Base-by-base conservation (phyloP, 73 alveolate genomes). In the Strombidium stylifer region DNA sequence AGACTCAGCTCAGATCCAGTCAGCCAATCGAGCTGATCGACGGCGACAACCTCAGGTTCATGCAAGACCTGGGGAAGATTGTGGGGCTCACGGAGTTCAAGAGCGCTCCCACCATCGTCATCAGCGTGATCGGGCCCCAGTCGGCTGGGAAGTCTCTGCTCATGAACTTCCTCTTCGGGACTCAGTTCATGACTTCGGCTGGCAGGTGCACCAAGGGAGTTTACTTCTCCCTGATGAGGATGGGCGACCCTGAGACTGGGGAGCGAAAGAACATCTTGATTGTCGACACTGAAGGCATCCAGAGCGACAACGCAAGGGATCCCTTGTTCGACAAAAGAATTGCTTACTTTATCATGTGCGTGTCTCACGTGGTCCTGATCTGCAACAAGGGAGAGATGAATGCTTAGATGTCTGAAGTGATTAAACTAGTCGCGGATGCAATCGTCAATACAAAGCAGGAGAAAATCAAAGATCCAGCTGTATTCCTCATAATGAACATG, bases 141-240 rank as follows among this genome's bases (percentile, higher is more conserved):
- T 69, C 84, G 44, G 40, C 77, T 15, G 89, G 89, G 54, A 78
- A 78, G 44, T 69, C 82, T 47, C 48, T 74, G 5, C 28, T 74
- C 47, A 28, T 55, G 48, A 68, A 74, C 61, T 74, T 64, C 56
- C 41, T 74, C 25, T 74, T 74, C 25, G 87, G 87, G 25, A 64
- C 82, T 37, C 54, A 73, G 44, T 74, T 74, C 12, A 64, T 42
- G 37, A 55, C 87, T n/a, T 62, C 72, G 7, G 87, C 69, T 35
- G 87, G 87, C 24, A 73, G 87, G 16, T 74, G 87, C 64, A 74
- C 87, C 26, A 78, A 78, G 47, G 87, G 87, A 15, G 69, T 74
- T 32, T 78, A 78, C 72, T 60, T 57, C 70, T 78, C 82, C 1
- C 18, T 78, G 45, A 35, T 78, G 46, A 70, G 53, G 18, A 49